Percentiles rank a stretch among this genome's conserved stretches.
Evolutionary conservation across 495 filamentous ascomycete genomes (phyloP).

Genomic region (Diplogelasinospora grovesii): DNA sequence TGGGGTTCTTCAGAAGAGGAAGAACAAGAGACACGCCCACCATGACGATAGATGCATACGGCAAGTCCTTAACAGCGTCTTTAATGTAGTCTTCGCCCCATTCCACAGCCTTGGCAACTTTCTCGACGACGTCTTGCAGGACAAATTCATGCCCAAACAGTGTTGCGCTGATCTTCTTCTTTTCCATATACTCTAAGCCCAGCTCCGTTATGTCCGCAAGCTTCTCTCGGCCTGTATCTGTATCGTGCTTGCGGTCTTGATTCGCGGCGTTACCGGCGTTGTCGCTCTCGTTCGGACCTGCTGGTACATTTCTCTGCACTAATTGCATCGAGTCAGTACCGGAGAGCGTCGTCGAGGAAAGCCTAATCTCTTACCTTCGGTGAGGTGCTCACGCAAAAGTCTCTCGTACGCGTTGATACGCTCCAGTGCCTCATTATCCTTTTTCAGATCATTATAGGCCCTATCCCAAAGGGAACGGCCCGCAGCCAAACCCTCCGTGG

Average conservation of each 20-base stretch:
- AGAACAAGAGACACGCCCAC: slow-evolving; percentile 20
- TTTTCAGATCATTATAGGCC: slow-evolving; percentile 13
- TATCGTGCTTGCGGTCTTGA: too few relatives aligned
- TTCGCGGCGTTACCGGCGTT: too few relatives aligned
- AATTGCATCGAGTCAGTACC: too few relatives aligned
- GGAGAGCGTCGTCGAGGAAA: too few relatives aligned
- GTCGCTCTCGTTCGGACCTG: too few relatives aligned
- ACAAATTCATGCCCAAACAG: slow-evolving; percentile 15
- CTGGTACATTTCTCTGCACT: too few relatives aligned
- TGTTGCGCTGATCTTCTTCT: slow-evolving; percentile 8
- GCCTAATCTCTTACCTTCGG: too few relatives aligned
- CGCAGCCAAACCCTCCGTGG: too few relatives aligned
- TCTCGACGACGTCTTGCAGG: slow-evolving; percentile 13
- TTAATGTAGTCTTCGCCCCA: slow-evolving; percentile 15
- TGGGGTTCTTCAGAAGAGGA: slow-evolving; percentile 21
- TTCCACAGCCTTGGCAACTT: slow-evolving; percentile 8
- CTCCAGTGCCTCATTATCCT: slow-evolving; percentile 3
- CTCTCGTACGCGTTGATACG: slow-evolving; percentile 15
- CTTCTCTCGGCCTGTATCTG: slow-evolving; percentile 1
- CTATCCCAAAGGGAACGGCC: slow-evolving; percentile 21
- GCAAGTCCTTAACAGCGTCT: slow-evolving; percentile 14
- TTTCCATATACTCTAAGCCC: slow-evolving; percentile 10
- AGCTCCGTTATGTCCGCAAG: slow-evolving; percentile 7
- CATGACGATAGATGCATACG: slow-evolving; percentile 20
- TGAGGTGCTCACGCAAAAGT: too few relatives aligned